Base-by-base conservation (phyloP, 495 filamentous ascomycete species). In the Penicillium herquei region DNA sequence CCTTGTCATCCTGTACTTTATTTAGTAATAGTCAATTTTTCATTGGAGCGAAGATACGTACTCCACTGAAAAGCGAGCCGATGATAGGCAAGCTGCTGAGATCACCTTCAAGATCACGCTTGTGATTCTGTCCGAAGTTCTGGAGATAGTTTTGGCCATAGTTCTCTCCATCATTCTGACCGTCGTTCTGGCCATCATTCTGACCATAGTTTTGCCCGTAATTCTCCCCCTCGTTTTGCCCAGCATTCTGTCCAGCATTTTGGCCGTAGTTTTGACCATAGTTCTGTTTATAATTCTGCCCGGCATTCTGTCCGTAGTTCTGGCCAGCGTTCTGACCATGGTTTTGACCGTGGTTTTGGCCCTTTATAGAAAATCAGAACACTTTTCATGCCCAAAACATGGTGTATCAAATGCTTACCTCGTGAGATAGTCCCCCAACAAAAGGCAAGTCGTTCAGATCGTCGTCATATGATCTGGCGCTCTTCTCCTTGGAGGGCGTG, bases 81-180 rank as follows among this genome's bases (percentile, higher is more conserved):
- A 65, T 41, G 7, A 65, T 37, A 7, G 62, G 62, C 3, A 65
- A 37, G 50, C 45, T 54, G 7, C 39, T 42, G 17, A 65, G 52
- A 13, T 43, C 39, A 16, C 49, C 33, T 4, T 34, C 17, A 12
- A 61, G 8, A 35, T 57, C 54, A 8, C 51, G 54, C 40, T 51
- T 51, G 17, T 32, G 18, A n/a, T 53, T 53, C 26, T 61, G 40
- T n/a, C 45, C 62, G 11, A 56, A 44, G 10, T 51, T 51, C 34
- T 57, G 33, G 18, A 13, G 33, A 26, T 41, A 17, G 34, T 51
- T 51, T 26, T 56, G 56, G 31, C 54, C 61, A 31, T 54, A 18
- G 39, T 57, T 56, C 18, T 56, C 45, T 3, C 55, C 62, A 14
- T 56, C 21, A 7, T 51, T 51, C 30, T 57, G 35, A 16, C 18